phyloP scores from a whole-genome alignment of 768 basidiomycete genomes.

The Suillus plorans region DNA sequence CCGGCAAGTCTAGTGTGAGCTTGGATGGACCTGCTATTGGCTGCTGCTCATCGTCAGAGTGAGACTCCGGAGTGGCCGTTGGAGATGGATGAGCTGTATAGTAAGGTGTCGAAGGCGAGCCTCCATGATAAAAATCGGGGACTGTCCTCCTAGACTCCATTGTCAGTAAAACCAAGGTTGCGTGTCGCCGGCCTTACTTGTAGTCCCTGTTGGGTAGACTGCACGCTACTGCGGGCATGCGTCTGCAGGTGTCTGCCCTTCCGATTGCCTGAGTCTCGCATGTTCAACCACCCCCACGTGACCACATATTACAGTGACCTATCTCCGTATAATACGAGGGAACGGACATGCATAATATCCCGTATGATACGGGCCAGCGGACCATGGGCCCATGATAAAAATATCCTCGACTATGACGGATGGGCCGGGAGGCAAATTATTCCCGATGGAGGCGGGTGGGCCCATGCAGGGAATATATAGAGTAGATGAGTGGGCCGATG shows the following conservation, averaged over 20 bases:
- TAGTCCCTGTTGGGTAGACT: background rate
- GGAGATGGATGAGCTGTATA: conserved; percentile 32
- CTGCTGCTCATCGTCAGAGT: background rate
- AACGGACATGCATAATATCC: too few relatives aligned
- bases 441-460: too few relatives aligned
- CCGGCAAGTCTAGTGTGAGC: background rate
- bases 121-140: background rate
- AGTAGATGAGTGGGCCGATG: too few relatives aligned
- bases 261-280: too few relatives aligned
- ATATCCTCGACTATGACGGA: too few relatives aligned
- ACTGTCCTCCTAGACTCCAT: background rate
- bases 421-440: too few relatives aligned
- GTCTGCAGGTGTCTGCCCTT: background rate
- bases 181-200: background rate
- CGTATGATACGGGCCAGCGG: too few relatives aligned
- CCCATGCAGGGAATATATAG: too few relatives aligned
- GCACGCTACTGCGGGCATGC: background rate
- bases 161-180: background rate
- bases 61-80: conserved; percentile 19
- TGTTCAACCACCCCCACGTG: too few relatives aligned
- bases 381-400: too few relatives aligned
- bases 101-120: conserved; percentile 25
- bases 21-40: background rate
- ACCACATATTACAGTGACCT: too few relatives aligned
- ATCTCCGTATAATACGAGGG: too few relatives aligned